Base-by-base conservation (phyloP, 2,329 filamentous ascomycete species). In the Aquanectria penicillioides region DNA sequence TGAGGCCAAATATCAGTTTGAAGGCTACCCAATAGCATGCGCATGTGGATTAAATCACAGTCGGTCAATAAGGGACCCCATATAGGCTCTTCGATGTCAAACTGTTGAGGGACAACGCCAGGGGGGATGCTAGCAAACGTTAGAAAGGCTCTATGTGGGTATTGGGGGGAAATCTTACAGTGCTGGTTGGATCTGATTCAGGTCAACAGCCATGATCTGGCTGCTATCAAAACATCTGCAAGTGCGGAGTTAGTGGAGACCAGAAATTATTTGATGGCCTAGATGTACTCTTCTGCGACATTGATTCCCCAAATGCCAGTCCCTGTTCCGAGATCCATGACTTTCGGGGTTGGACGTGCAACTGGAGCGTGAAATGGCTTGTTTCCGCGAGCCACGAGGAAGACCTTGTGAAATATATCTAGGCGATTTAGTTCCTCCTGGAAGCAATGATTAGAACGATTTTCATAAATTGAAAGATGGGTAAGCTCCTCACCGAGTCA, bases 281-380 rank as follows among this genome's bases (percentile, higher is more conserved):
- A 25, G 15, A 74, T 86, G 78, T 80, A 92, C 85, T 91, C 62
- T 63, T 77, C 88, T 62, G 91, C 90, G 77, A 97, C 90, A 66
- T 94, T 90, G 68, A 96, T 91, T 34, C 90, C 87, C 94, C 94
- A 98, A 61, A 97, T 94, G 33, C 93, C 93, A 1, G 93, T 97
- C 17, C 94, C 94, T 63, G 90, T 94, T 36, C 93, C 94, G 51
- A 97, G 72, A 69, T 90, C 88, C 36, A 90, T 72, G 43, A 90
- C 81, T 47, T 78, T 76, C 25, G 70, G 41, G 51, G 59, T 17
- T 59, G 57, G 36, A 22, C 60, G 49, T 41, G 51, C 20, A 68
- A 62, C 26, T 34, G 62, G 53, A 59, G 54, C 23, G 51, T 63
- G 53, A 54, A 74, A 69, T 2, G 71, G 63, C 26, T 66, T 67